A percentile compares a stretch with the other conserved stretches of the same genome.
phyloP scores from a whole-genome alignment of 768 basidiomycete genomes.

The Russula ochroleuca region DNA sequence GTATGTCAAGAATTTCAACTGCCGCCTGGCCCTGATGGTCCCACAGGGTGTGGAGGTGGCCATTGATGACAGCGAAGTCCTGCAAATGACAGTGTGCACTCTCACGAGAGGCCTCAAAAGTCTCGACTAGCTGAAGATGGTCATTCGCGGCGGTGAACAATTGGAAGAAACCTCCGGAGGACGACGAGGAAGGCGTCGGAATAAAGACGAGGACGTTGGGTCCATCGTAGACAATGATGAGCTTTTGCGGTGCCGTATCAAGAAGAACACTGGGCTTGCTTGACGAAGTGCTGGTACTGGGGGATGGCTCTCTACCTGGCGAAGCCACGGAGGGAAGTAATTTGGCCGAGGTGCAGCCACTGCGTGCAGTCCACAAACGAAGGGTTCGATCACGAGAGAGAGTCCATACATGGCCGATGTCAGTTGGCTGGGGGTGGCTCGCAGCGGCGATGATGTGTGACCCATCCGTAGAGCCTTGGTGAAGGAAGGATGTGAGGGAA shows the following conservation, averaged over 20 bases:
- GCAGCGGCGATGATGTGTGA: conserved; percentile 68
- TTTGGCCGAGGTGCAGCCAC: conserved; percentile 66
- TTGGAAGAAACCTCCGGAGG: conserved; percentile 78
- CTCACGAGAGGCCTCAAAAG: conserved; percentile 54
- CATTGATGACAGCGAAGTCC: conserved; percentile 59
- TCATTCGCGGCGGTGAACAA: conserved; percentile 55
- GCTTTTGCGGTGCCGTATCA: conserved; percentile 55
- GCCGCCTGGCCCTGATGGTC: conserved; percentile 73
- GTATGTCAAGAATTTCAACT: conserved; percentile 54
- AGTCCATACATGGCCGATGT: conserved; percentile 72
- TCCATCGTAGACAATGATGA: conserved; percentile 62
- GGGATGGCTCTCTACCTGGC: conserved; percentile 33
- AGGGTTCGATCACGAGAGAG: conserved; percentile 84
- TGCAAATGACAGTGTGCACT: conserved; percentile 70
- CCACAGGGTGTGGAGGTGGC: conserved; percentile 68
- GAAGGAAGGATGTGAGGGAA: conserved; percentile 59
- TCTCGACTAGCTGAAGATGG: conserved; percentile 52
- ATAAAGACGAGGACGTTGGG: conserved; percentile 68
- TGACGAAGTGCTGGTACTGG: conserved; percentile 34
- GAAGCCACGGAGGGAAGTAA: conserved; percentile 41
- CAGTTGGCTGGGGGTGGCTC: conserved; percentile 70
- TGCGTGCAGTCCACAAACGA: conserved; percentile 76
- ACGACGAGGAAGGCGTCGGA: conserved; percentile 57
- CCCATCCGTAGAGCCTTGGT: conserved; percentile 43
- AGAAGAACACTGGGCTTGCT: conserved; percentile 47